Evolutionary conservation across 1,139 yeast species (phyloP).

Genomic region (Candida tetrigidarum): DNA sequence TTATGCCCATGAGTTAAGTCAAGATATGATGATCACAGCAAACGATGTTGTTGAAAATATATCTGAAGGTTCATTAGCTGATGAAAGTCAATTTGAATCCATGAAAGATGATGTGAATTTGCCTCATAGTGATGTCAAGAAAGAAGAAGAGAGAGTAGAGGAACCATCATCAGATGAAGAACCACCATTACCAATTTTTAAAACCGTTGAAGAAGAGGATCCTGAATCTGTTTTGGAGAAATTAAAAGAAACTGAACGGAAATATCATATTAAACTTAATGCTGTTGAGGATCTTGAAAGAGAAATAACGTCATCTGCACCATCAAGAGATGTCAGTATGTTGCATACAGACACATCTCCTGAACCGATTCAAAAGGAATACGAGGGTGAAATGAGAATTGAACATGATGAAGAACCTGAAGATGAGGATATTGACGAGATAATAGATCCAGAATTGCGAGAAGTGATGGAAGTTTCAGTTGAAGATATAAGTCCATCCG

Average conservation of each 20-base stretch:
- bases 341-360: background rate
- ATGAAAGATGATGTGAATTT: conserved; percentile 12
- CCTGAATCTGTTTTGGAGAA: conserved; percentile 34
- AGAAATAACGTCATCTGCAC: conserved; percentile 14
- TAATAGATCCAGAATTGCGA: conserved; percentile 11
- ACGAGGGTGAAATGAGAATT: background rate
- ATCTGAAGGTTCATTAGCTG: conserved; percentile 36
- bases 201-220: conserved; percentile 34
- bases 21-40: conserved; percentile 12
- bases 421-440: conserved; percentile 12
- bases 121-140: conserved; percentile 10
- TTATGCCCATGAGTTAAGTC: conserved; percentile 17
- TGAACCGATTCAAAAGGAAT: background rate
- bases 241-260: conserved; percentile 36
- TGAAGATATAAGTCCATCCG: conserved; percentile 10
- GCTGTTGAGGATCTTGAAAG: conserved; percentile 35
- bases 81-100: conserved; percentile 22
- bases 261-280: conserved; percentile 34
- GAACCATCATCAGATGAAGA: conserved; percentile 16
- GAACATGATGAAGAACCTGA: background rate
- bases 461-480: conserved; percentile 1
- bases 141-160: conserved; percentile 5
- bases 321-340: background rate
- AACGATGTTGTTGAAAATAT: conserved; percentile 23
- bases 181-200: conserved; percentile 30